Conservation (phyloP, 768 basidiomycete species). For the Crassisporium funariophilum region DNA sequence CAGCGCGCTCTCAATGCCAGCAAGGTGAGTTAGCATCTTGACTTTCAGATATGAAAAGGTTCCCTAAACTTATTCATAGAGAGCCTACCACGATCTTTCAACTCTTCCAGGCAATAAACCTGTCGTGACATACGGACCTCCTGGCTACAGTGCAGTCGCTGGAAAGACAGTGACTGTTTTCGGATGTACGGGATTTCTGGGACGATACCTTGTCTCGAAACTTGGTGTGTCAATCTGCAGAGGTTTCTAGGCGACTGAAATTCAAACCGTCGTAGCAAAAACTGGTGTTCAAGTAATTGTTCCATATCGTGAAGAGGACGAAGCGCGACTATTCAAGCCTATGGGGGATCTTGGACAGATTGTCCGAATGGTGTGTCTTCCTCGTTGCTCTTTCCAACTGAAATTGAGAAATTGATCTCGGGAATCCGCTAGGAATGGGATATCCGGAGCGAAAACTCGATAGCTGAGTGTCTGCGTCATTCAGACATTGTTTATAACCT, state of each 20-base stretch:
- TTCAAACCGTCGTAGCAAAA: constrained; percentile 57
- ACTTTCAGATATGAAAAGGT: constrained; percentile 1
- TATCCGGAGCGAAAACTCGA: constrained; percentile 85
- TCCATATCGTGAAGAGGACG: constrained; percentile 94
- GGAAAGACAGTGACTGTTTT: constrained; percentile 97
- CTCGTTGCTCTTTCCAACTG: constrained; percentile 1
- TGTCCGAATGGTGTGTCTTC: constrained; percentile 76
- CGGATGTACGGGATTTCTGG: constrained; percentile 94
- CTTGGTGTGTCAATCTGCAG: constrained; percentile 58
- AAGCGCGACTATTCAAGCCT: constrained; percentile 84
- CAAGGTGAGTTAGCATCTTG: constrained; percentile 37
- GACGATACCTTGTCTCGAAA: constrained; percentile 91
- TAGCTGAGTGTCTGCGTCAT: constrained; percentile 90
- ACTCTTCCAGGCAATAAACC: constrained; percentile 63
- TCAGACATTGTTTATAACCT: constrained; percentile 98
- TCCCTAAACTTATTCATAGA: constrained; percentile 41
- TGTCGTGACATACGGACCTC: constrained; percentile 73
- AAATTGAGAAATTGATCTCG: not conserved
- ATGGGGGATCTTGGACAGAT: constrained; percentile 98
- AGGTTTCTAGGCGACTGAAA: constrained; percentile 3
- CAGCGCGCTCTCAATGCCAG: constrained; percentile 52
- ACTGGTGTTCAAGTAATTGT: constrained; percentile 91
- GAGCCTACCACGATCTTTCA: constrained; percentile 73
- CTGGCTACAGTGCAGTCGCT: constrained; percentile 83
- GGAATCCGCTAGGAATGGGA: constrained; percentile 83